Evolutionary conservation across 2,329 filamentous ascomycete species (phyloP).

Genomic region (Colletotrichum tropicicola): DNA sequence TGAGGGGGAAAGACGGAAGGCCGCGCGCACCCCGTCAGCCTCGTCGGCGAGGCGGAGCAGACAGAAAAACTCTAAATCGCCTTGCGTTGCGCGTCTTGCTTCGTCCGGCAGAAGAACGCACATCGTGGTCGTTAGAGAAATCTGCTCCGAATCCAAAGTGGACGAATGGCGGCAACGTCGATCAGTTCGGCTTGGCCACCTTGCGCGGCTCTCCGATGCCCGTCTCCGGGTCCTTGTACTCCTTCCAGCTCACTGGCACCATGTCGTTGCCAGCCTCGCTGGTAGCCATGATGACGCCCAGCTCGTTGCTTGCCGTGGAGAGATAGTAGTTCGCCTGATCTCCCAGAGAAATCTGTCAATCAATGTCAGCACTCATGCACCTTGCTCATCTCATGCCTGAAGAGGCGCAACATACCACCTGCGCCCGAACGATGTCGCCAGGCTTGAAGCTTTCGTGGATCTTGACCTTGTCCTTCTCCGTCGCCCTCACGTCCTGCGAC

Average conservation of each 20-base stretch:
- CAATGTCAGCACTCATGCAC: constrained; percentile 22
- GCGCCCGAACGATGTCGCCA: constrained; percentile 88
- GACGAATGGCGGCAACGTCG: neutral
- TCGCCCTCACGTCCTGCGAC: constrained; percentile 90
- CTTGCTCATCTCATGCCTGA: neutral
- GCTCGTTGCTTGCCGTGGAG: constrained; percentile 89
- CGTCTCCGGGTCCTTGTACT: constrained; percentile 86
- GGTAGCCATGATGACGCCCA: constrained; percentile 92
- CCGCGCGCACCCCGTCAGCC: neutral
- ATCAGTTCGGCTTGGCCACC: constrained; percentile 90
- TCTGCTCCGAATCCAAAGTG: neutral
- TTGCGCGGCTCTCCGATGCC: constrained; percentile 83
- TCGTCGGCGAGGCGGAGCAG: constrained; percentile 14
- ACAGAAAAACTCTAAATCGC: neutral
- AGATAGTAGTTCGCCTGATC: constrained; percentile 97
- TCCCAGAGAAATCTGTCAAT: constrained; percentile 78
- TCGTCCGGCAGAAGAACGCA: constrained; percentile 3
- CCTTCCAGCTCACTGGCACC: constrained; percentile 94
- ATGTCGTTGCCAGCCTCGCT: constrained; percentile 90
- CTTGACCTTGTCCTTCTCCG: constrained; percentile 94
- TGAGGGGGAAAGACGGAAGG: neutral
- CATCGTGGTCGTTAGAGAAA: neutral
- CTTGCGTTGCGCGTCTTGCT: constrained; percentile 21
- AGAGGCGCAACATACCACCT: constrained; percentile 69
- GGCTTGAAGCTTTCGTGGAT: constrained; percentile 92